Evolutionary conservation across 176 grass and related monocot genomes (phyloP), one percentile per base, ranked within the genome.

Genomic region (Alloteropsis semialata): DNA sequence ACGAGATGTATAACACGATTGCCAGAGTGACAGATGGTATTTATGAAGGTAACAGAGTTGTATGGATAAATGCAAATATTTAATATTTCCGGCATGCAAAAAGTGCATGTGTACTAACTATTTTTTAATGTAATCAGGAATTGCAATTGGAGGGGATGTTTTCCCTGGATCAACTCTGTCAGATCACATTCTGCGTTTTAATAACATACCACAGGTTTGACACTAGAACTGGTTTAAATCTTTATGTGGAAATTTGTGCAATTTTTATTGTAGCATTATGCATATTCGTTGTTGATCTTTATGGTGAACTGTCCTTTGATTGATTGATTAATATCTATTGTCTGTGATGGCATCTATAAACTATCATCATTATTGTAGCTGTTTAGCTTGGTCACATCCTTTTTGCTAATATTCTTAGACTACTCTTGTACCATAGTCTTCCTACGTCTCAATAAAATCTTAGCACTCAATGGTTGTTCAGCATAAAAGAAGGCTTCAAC

Each of bases 71-170:
- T 80, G 7, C 51, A 39, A 72, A 72, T 27, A 49, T 67, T 37
- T 27, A 54, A 45, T 8, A 41, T 39, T 24, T 38, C 18, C 15
- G 16, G 28, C 28, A 50, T 46, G 64, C 55, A 28, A 19, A 65
- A 66, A 77, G 50, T 58, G 60, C 39, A 39, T 33, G 21, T 12
- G 32, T 37, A 8, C 45, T 89, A 74, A 75, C 11, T 51, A 37
- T 48, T 38, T 66, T 53, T 42, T 67, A 69, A 82, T 29, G 55
- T 80, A 55, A 77, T 55, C 69, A 99, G 96, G 96, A 74, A 99
- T 99, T 87, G 93, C 96, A 56, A 99, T 99, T 90, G 96, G 93
- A 87, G 96, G 96, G 74, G 93, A 99, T 87, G 96, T 99, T 90
- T 99, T 96, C 65, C 96, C 96, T 63, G 93, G 93, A 22, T 99